These are phyloP conservation scores for Dictyostelium citrinum DNA, from an alignment of 78 protist species.

Conservation along the genomic window DNA sequence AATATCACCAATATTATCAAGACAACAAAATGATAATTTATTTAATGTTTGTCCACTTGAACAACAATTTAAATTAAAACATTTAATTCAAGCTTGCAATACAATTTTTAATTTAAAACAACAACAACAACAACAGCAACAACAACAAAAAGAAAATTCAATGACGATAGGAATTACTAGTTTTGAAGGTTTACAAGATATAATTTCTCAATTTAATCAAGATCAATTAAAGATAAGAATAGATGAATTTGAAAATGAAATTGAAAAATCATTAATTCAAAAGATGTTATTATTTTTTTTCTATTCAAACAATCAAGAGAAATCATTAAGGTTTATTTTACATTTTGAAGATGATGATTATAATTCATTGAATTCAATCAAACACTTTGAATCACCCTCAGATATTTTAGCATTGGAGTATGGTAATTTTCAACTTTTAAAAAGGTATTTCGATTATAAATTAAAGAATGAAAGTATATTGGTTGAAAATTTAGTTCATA, in stretches of 20 bases:
- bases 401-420: background rate
- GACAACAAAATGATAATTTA: background rate
- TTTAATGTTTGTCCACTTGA: background rate
- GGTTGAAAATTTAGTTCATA: background rate
- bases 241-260: background rate
- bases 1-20: background rate
- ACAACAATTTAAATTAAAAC: constrained; percentile 4
- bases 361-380: background rate
- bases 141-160: no score
- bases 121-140: background rate
- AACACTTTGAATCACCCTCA: background rate
- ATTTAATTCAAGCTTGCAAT: background rate
- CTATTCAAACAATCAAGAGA: background rate
- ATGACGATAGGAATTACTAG: background rate
- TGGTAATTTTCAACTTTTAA: background rate
- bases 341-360: background rate
- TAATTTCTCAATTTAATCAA: background rate
- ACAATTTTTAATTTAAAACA: background rate
- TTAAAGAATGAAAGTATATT: background rate
- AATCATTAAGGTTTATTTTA: background rate
- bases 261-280: background rate
- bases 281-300: background rate
- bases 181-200: background rate
- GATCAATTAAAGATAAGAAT: background rate
- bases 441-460: background rate